Conservation (phyloP, 1,284 basidiomycete genomes). For the Amylostereum areolatum region DNA sequence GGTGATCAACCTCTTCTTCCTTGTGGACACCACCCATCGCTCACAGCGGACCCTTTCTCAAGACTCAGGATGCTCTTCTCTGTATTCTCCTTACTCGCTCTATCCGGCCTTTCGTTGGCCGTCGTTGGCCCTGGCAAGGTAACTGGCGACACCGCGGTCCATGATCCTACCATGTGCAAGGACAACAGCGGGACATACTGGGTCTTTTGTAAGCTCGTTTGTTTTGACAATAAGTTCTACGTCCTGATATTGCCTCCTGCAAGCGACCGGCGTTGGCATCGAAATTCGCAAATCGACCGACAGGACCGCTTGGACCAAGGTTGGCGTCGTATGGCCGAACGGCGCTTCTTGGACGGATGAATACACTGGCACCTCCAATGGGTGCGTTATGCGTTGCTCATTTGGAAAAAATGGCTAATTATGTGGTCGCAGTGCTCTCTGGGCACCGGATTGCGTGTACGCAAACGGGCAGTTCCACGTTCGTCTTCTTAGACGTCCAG, state of each 20-base stretch:
- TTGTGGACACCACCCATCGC: too few species aligned
- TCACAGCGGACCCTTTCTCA: too few species aligned
- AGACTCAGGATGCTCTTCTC: too few species aligned
- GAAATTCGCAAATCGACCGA: conserved; percentile 49
- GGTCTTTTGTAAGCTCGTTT: conserved; percentile 36
- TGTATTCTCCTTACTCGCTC: too few species aligned
- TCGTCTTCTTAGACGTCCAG: conserved; percentile 10
- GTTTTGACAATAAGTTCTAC: background rate
- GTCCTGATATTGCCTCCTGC: background rate
- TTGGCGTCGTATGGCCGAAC: conserved; percentile 44
- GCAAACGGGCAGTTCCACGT: conserved; percentile 40
- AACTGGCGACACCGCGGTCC: conserved; percentile 1
- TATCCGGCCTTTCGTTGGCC: too few species aligned
- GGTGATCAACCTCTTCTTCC: too few species aligned
- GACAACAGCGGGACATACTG: conserved; percentile 44
- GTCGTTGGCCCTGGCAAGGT: background rate
- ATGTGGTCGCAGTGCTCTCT: conserved; percentile 26
- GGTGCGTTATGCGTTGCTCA: conserved; percentile 22
- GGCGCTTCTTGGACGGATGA: conserved; percentile 43
- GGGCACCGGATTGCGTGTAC: conserved; percentile 51
- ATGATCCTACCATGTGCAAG: conserved; percentile 45
- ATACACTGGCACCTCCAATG: conserved; percentile 44
- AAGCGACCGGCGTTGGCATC: conserved; percentile 42
- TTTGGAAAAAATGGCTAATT: background rate
- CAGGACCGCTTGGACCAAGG: conserved; percentile 40